Conservation (phyloP, 371 early-diverging fungal species). For the Nosema muscidifuracis region DNA sequence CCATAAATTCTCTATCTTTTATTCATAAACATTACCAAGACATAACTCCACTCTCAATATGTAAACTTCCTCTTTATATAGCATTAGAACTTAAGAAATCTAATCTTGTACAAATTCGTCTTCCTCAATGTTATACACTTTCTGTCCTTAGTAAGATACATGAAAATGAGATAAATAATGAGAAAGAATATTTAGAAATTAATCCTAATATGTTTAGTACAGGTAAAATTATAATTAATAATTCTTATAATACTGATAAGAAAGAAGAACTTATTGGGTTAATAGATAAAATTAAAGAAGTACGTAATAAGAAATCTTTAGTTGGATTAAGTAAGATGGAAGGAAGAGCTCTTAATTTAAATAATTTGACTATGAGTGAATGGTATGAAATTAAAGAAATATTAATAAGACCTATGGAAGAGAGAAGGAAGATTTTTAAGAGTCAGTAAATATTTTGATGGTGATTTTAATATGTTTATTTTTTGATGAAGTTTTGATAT, state of each 20-base stretch:
- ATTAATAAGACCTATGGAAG: constrained; percentile 16
- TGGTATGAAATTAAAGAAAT: constrained; percentile 46
- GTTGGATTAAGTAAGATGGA: constrained; percentile 48
- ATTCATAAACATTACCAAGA: background rate
- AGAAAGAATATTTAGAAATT: constrained; percentile 36
- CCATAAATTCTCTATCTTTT: constrained; percentile 15
- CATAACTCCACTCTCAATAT: constrained; percentile 23
- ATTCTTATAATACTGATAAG: constrained; percentile 33
- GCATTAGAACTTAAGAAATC: constrained; percentile 44
- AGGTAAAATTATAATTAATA: constrained; percentile 13
- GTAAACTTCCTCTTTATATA: constrained; percentile 42
- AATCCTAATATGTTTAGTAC: constrained; percentile 44
- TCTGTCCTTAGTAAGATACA: constrained; percentile 16
- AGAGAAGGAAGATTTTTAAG: constrained; percentile 7
- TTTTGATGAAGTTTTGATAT: too few species aligned
- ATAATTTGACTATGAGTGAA: constrained; percentile 49
- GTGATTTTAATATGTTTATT: too few species aligned
- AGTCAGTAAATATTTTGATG: too few species aligned
- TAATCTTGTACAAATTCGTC: constrained; percentile 29
- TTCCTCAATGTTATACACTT: constrained; percentile 27
- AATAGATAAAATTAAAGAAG: constrained; percentile 39
- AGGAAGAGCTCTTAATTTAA: constrained; percentile 45
- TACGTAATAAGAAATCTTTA: constrained; percentile 43
- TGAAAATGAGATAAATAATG: constrained; percentile 31
- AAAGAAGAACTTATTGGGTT: constrained; percentile 17